Conservation (phyloP, 768 basidiomycete genomes). For the Suillus subluteus region DNA sequence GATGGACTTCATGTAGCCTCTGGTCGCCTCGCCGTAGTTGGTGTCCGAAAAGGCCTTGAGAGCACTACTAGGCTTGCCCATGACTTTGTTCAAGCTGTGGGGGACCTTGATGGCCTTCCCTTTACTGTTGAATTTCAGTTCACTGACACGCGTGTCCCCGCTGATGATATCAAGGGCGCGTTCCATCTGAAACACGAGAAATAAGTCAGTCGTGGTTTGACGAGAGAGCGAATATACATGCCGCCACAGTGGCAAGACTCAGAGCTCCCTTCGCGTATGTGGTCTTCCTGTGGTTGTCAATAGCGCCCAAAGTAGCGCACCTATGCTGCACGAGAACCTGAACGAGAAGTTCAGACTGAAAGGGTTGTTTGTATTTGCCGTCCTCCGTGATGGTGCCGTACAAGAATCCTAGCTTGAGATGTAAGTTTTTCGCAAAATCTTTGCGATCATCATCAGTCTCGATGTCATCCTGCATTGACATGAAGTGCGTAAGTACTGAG, state of each 20-base stretch:
- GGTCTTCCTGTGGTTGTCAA: conserved; percentile 2
- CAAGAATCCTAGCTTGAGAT: background rate
- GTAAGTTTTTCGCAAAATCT: background rate
- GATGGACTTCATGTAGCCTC: background rate
- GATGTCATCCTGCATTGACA: background rate
- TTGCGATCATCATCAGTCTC: background rate
- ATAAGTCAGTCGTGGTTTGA: background rate
- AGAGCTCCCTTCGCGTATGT: conserved; percentile 4
- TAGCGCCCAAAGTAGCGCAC: background rate
- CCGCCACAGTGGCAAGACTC: conserved; percentile 8
- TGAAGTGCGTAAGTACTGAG: conserved; percentile 10
- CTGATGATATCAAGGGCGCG: conserved; percentile 9
- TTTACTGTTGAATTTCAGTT: background rate
- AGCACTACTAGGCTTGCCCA: background rate
- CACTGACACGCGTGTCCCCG: background rate
- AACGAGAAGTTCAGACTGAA: conserved; percentile 7
- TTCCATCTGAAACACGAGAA: conserved; percentile 12
- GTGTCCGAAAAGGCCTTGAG: background rate
- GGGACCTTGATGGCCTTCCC: background rate
- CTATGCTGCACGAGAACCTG: conserved; percentile 13
- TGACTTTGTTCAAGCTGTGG: background rate
- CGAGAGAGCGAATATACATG: conserved; percentile 7
- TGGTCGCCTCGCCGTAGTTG: background rate
- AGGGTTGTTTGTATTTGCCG: conserved; percentile 1
- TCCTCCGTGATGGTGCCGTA: background rate